These are phyloP conservation scores for Xylaria hypoxylon DNA, from an alignment of 2,329 filamentous ascomycete species.

Conservation along the genomic window DNA sequence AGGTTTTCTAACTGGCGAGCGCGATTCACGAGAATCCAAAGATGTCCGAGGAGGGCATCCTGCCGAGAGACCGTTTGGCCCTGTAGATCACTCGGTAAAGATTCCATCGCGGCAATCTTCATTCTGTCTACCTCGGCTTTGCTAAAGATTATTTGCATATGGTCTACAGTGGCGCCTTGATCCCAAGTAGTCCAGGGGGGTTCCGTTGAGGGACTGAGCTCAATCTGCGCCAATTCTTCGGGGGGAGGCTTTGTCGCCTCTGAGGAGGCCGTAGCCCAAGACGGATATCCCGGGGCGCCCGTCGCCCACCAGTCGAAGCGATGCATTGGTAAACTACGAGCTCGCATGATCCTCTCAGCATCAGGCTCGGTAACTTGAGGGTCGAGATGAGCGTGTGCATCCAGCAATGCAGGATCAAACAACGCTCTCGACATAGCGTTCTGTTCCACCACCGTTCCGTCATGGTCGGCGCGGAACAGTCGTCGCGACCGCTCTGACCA, in stretches of 20 bases:
- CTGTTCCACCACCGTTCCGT: not conserved
- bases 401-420: slow-evolving; percentile 57
- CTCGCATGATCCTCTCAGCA: slow-evolving; percentile 46
- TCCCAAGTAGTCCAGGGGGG: slow-evolving; percentile 60
- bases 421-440: slow-evolving; percentile 31
- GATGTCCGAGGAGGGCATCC: slow-evolving; percentile 59
- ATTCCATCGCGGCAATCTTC: slow-evolving; percentile 42
- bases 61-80: slow-evolving; percentile 51
- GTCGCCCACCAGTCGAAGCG: slow-evolving; percentile 61
- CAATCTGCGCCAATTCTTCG: slow-evolving; percentile 36
- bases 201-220: slow-evolving; percentile 49
- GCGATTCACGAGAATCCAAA: slow-evolving; percentile 59
- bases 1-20: slow-evolving; percentile 50
- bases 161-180: slow-evolving; percentile 48
- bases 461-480: slow-evolving; percentile 21
- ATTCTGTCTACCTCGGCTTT: slow-evolving; percentile 52
- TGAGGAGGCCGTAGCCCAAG: slow-evolving; percentile 44
- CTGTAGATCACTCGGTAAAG: slow-evolving; percentile 33
- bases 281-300: slow-evolving; percentile 49
- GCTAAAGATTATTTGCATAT: slow-evolving; percentile 55
- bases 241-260: slow-evolving; percentile 46
- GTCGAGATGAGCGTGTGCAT: slow-evolving; percentile 50
- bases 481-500: slow-evolving; percentile 54
- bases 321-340: slow-evolving; percentile 57
- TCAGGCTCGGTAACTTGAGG: slow-evolving; percentile 44